Evolutionary conservation across 2,329 filamentous ascomycete species (phyloP), one percentile per base, ranked within the genome.

Genomic region (Hymenoscyphus salicellus): DNA sequence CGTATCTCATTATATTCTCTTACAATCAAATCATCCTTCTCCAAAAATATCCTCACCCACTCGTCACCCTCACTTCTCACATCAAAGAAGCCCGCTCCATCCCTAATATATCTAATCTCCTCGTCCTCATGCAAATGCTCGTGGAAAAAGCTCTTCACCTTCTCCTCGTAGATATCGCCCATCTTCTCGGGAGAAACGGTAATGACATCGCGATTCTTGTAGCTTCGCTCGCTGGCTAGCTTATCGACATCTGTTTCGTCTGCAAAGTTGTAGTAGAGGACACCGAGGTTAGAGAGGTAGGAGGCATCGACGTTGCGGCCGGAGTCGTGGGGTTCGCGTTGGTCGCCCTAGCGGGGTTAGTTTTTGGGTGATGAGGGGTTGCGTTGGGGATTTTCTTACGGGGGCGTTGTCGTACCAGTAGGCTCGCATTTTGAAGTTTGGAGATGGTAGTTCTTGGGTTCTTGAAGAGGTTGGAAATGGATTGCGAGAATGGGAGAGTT

Each of bases 71-170:
- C 82, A 74, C 87, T 89, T 58, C 95, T 83, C 2, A 99, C 93
- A 78, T 99, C 95, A 76, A 99, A 99, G 78, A 90, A 99, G 0
- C 95, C 95, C 63, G 86, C 85, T 0, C 95, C 95, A 66, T 89
- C 93, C 36, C 92, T 83, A 70, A 99, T 93, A 75, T 97, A 99
- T 58, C 95, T 84, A 70, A 99, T 99, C 83, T 99, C 95, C 80
- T 99, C 95, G 72, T 99, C 95, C 81, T 99, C 95, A 76, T 99
- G 95, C 73, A 99, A 78, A 77, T 99, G 95, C 83, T 99, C 95
- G 72, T 90, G 78, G 81, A 98, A 99, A 82, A 99, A 99, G 70
- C 79, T 86, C 81, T 92, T 93, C 68, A 99, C 92, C 79, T 98
- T 98, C 68, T 90, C 86, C 79, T 99, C 94, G 80, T 98, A 99